Evolutionary conservation across 768 basidiomycete species (phyloP).

Genomic region (Asterophora parasitica): DNA sequence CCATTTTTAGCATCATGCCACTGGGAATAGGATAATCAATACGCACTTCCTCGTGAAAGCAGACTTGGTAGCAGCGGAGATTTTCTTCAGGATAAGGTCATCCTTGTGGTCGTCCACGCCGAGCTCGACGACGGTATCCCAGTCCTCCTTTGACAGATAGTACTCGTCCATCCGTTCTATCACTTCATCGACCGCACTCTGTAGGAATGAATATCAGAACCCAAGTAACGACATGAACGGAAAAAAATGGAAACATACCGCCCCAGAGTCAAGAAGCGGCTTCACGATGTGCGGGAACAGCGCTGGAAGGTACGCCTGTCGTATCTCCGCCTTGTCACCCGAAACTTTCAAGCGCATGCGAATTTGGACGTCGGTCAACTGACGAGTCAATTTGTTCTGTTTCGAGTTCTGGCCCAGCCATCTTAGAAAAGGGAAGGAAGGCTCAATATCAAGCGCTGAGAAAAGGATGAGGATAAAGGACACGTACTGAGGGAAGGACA

Average conservation of each 20-base stretch:
- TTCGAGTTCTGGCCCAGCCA: slow-evolving; percentile 99
- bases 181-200: slow-evolving; percentile 78
- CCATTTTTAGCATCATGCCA: background rate
- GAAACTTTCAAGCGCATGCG: slow-evolving; percentile 94
- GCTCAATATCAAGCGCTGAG: background rate
- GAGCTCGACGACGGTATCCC: slow-evolving; percentile 93
- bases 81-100: slow-evolving; percentile 75
- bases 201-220: slow-evolving; percentile 1
- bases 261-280: slow-evolving; percentile 70
- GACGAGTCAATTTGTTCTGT: slow-evolving; percentile 72
- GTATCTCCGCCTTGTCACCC: slow-evolving; percentile 83
- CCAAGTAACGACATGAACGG: background rate
- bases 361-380: slow-evolving; percentile 86
- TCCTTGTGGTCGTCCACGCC: slow-evolving; percentile 81
- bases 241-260: slow-evolving; percentile 46
- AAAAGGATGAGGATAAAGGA: background rate
- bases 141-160: slow-evolving; percentile 89
- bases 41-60: slow-evolving; percentile 81
- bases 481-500: slow-evolving; percentile 82
- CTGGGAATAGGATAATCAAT: background rate
- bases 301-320: slow-evolving; percentile 89
- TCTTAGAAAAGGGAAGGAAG: slow-evolving; percentile 33
- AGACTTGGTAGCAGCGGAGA: slow-evolving; percentile 75
- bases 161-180: slow-evolving; percentile 93
- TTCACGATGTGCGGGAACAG: slow-evolving; percentile 75